These are phyloP conservation scores for Polyporus tsugae DNA, from an alignment of 1,284 basidiomycete species.

Conservation along the genomic window DNA sequence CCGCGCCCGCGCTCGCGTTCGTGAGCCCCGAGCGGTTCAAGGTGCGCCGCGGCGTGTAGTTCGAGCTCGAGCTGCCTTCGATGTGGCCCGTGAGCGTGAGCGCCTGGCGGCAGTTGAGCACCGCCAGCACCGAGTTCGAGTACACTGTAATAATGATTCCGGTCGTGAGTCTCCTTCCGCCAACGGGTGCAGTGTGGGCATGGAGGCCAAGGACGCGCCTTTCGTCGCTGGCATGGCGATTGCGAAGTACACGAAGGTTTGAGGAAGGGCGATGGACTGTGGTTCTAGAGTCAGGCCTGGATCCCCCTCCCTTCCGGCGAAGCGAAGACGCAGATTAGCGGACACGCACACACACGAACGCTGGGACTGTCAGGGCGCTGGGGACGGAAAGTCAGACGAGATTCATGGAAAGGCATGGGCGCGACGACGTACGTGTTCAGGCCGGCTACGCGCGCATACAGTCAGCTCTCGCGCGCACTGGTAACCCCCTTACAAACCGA, in stretches of 20 bases:
- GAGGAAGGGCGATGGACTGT: slow-evolving; percentile 3
- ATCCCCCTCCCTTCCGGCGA: no score
- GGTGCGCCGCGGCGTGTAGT: background rate
- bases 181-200: background rate
- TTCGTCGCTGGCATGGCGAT: slow-evolving; percentile 11
- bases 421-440: background rate
- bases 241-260: slow-evolving; percentile 9
- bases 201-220: background rate
- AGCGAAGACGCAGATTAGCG: background rate
- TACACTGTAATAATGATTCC: background rate
- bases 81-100: background rate
- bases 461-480: background rate
- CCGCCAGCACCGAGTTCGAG: slow-evolving; percentile 14
- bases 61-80: background rate
- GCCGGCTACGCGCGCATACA: background rate
- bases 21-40: background rate
- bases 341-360: slow-evolving; percentile 7
- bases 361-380: slow-evolving; percentile 6
- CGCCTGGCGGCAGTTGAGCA: slow-evolving; percentile 10
- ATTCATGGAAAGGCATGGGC: background rate
- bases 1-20: background rate
- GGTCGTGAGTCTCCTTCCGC: background rate
- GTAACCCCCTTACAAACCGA: no score
- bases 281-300: background rate
- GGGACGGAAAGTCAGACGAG: background rate